These are phyloP conservation scores for Chlorella sp. DNA, from an alignment of 139 green algal species.

Conservation along the genomic window DNA sequence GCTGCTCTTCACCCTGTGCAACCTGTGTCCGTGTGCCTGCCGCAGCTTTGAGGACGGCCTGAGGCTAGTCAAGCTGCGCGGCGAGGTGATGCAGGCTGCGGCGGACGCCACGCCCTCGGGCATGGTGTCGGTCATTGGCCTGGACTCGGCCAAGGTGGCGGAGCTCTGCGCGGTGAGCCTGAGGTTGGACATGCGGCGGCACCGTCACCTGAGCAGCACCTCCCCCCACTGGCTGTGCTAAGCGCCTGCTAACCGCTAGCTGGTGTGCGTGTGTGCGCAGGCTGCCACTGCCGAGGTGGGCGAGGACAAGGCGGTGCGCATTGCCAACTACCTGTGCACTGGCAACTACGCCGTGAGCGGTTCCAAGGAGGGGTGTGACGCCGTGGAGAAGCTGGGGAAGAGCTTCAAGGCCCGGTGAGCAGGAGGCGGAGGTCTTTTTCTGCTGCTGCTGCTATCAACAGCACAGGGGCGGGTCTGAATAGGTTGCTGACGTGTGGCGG, in stretches of 20 bases:
- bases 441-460: too few species aligned
- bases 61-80: constrained; percentile 89
- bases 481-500: neutral
- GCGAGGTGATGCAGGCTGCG: constrained; percentile 96
- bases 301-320: constrained; percentile 71
- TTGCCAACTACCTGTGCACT: constrained; percentile 97
- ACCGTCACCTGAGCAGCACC: too few species aligned
- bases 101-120: constrained; percentile 77
- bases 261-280: constrained; percentile 68
- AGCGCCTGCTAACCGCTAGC: too few species aligned
- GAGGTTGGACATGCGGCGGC: too few species aligned
- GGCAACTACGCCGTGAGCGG: constrained; percentile 98
- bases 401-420: constrained; percentile 69
- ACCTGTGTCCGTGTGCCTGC: neutral
- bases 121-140: constrained; percentile 96
- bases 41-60: constrained; percentile 91
- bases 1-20: too few species aligned
- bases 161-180: constrained; percentile 83
- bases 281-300: constrained; percentile 72
- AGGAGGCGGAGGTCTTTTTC: too few species aligned
- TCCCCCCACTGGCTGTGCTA: too few species aligned
- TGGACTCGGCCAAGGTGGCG: constrained; percentile 81
- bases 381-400: constrained; percentile 80
- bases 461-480: too few species aligned
- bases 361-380: constrained; percentile 79